These are phyloP conservation scores for Sistotremastrum niveocremeum DNA, from an alignment of 768 basidiomycete species.

Conservation along the genomic window DNA sequence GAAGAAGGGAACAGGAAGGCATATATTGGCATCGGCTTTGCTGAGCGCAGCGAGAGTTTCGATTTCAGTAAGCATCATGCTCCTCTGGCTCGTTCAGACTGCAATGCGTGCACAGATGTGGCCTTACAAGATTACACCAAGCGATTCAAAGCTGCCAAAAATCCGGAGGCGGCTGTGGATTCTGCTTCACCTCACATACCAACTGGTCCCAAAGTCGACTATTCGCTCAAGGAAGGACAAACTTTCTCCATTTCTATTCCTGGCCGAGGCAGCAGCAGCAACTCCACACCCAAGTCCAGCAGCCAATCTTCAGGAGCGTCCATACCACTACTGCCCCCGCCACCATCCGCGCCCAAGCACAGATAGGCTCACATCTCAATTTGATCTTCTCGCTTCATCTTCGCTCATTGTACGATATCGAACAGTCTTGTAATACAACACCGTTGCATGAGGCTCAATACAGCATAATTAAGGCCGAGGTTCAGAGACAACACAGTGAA, in stretches of 20 bases:
- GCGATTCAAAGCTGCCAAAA: constrained; percentile 49
- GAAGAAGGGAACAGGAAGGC: constrained; percentile 82
- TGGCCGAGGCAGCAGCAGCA: constrained; percentile 35
- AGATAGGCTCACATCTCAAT: too few relatives aligned
- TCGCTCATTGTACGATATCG: not conserved
- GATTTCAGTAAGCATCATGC: constrained; percentile 65
- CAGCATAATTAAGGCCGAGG: not conserved
- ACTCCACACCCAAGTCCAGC: constrained; percentile 20
- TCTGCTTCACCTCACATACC: constrained; percentile 56
- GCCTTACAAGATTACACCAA: constrained; percentile 78
- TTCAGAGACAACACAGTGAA: too few relatives aligned
- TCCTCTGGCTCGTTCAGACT: not conserved
- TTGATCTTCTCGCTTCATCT: too few relatives aligned
- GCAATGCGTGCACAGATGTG: constrained; percentile 39
- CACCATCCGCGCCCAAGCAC: too few relatives aligned
- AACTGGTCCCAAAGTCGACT: constrained; percentile 79
- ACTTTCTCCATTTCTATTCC: constrained; percentile 89
- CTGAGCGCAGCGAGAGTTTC: constrained; percentile 78
- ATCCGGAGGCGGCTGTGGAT: constrained; percentile 31
- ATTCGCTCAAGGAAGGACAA: constrained; percentile 87
- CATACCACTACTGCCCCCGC: too few relatives aligned
- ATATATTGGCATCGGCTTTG: constrained; percentile 89
- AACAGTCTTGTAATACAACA: not conserved
- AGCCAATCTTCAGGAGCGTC: constrained; percentile 16
- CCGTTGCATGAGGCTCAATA: not conserved